These are phyloP conservation scores for Eutrema japonicum DNA, from an alignment of 345 rosid genomes.

Conservation along the genomic window DNA sequence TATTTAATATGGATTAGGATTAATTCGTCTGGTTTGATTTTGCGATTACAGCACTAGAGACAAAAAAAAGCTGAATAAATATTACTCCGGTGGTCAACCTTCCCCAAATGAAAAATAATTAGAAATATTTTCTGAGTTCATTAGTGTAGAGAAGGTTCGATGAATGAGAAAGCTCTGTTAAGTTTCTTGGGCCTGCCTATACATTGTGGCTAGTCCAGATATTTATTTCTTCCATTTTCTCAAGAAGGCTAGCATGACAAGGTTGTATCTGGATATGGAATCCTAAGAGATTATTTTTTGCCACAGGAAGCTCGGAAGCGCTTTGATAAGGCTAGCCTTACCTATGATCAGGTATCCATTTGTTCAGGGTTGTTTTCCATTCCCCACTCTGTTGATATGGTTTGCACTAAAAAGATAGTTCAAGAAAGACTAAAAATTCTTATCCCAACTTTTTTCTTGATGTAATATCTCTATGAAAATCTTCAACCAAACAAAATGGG, in stretches of 20 bases:
- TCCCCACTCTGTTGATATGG: conserved; percentile 6
- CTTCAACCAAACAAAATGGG: conserved; percentile 6
- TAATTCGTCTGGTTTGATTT: conserved; percentile 2
- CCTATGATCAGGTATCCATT: conserved; percentile 82
- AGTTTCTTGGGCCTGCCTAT: conserved; percentile 8
- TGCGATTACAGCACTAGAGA: not conserved
- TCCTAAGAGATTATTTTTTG: conserved; percentile 43
- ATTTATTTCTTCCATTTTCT: conserved; percentile 15
- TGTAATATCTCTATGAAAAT: not conserved
- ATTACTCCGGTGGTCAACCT: not conserved
- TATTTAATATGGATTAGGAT: not conserved
- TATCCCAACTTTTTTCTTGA: conserved; percentile 12
- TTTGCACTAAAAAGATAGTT: conserved; percentile 15
- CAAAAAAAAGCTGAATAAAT: not conserved
- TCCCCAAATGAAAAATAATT: not conserved
- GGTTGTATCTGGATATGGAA: conserved; percentile 17
- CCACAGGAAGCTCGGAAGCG: conserved; percentile 94
- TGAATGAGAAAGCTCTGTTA: conserved; percentile 7
- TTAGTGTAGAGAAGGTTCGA: not conserved
- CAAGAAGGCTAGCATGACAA: conserved; percentile 2
- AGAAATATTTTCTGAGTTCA: not conserved
- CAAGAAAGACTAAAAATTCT: not conserved
- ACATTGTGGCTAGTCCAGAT: conserved; percentile 26
- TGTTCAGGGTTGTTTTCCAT: conserved; percentile 22
- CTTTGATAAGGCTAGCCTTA: conserved; percentile 94